Conservation (phyloP, 2,329 filamentous ascomycete species). For the Aspergillus latus region DNA sequence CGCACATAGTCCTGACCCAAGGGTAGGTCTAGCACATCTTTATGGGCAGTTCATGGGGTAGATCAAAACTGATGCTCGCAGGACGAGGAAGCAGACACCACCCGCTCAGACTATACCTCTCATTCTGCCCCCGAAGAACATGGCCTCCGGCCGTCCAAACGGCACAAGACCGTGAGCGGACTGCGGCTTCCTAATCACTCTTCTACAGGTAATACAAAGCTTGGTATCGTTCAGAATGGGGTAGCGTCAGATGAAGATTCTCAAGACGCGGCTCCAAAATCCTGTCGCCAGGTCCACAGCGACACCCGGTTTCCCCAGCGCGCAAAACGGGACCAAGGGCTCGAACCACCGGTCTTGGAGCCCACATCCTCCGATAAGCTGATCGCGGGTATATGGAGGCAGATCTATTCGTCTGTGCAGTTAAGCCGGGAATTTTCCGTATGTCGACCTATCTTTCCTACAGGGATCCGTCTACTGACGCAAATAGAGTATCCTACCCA, state of each 20-base stretch:
- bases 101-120: background rate
- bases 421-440: conserved; percentile 20
- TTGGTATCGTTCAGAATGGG: background rate
- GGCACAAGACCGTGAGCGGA: conserved; percentile 35
- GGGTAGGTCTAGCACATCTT: background rate
- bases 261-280: background rate
- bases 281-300: conserved; percentile 26
- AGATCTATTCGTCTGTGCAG: conserved; percentile 38
- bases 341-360: conserved; percentile 44
- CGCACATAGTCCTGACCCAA: background rate
- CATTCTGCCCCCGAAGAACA: background rate
- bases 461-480: background rate
- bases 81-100: background rate
- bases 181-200: conserved; percentile 24
- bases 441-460: background rate
- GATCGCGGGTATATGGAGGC: conserved; percentile 52
- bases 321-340: conserved; percentile 21
- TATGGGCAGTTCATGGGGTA: background rate
- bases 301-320: conserved; percentile 29
- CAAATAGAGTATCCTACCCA: conserved; percentile 14
- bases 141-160: conserved; percentile 11
- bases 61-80: background rate
- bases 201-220: background rate
- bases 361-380: conserved; percentile 52
- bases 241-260: too few relatives aligned